Evolutionary conservation across 148 eudicot species (phyloP).

Genomic region (Salicornia ramosissima): DNA sequence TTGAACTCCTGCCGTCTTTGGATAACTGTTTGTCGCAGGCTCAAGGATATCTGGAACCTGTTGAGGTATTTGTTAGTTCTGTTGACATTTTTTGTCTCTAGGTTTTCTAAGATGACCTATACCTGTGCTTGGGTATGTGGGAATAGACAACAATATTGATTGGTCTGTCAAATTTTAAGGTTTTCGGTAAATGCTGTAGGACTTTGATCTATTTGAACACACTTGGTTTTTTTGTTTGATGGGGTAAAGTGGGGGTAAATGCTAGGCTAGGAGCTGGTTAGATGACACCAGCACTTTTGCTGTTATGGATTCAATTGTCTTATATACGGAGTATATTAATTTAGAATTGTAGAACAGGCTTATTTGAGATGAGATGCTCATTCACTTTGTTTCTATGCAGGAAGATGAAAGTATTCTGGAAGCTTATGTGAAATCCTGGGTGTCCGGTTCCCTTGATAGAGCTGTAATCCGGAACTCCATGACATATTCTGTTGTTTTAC

Average conservation of each 20-base stretch:
- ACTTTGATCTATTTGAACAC: no score
- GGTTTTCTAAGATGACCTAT: no score
- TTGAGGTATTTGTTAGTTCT: conserved; percentile 49
- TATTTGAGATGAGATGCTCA: neutral
- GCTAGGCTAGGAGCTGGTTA: no score
- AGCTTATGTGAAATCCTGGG: conserved; percentile 88
- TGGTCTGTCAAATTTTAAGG: no score
- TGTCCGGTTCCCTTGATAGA: conserved; percentile 76
- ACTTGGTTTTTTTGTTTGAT: no score
- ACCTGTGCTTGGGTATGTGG: no score
- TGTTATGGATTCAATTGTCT: no score
- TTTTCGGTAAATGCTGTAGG: no score
- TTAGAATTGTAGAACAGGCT: neutral
- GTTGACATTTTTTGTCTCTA: neutral
- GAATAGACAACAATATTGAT: no score
- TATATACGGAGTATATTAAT: neutral
- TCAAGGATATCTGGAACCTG: conserved; percentile 80
- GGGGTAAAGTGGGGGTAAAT: no score
- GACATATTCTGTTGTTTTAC: conserved; percentile 59
- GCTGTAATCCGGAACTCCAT: conserved; percentile 53
- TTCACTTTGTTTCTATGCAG: conserved; percentile 35
- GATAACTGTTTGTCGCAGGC: conserved; percentile 46
- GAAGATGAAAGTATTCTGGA: conserved; percentile 64
- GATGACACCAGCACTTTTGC: no score
- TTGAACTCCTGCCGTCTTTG: conserved; percentile 81